Percentiles rank a stretch among this genome's conserved stretches.
Evolutionary conservation across 306 rosid species (phyloP).

Genomic region (Fagus sylvatica): DNA sequence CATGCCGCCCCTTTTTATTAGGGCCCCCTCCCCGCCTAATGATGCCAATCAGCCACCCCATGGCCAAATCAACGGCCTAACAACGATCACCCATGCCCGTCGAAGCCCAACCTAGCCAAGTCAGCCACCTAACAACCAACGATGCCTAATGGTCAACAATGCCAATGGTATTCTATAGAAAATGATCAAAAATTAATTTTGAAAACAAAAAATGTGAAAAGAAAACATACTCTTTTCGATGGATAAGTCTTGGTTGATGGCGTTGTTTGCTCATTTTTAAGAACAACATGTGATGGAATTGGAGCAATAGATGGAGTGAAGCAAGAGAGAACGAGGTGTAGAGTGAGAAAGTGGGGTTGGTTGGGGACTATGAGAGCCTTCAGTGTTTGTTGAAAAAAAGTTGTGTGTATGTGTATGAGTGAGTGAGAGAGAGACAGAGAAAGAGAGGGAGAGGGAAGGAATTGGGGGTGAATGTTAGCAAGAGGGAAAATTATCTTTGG

Average conservation of each 20-base stretch:
- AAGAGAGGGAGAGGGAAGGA: not conserved
- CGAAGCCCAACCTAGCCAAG: too few relatives aligned
- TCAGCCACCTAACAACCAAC: too few relatives aligned
- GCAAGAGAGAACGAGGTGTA: not conserved
- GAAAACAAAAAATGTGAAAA: not conserved
- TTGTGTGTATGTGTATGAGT: constrained; percentile 12
- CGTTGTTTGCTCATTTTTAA: constrained; percentile 6
- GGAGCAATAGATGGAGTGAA: constrained; percentile 13
- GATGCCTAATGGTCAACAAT: too few relatives aligned
- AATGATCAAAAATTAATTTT: not conserved
- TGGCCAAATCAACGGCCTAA: too few relatives aligned
- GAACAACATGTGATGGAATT: constrained; percentile 19
- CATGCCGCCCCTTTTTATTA: too few relatives aligned
- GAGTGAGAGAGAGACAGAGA: constrained; percentile 11
- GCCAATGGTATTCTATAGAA: constrained; percentile 59
- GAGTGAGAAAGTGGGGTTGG: constrained; percentile 13
- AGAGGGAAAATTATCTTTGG: not conserved
- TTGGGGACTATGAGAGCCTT: constrained; percentile 8
- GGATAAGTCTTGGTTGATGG: constrained; percentile 23
- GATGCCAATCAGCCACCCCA: too few relatives aligned
- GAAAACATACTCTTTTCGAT: constrained; percentile 37
- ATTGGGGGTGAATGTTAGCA: not conserved
- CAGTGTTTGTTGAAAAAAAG: constrained; percentile 14
- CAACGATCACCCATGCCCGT: too few relatives aligned
- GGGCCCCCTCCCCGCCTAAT: too few relatives aligned